Evolutionary conservation across 2,329 filamentous ascomycete species (phyloP).

Genomic region (Colletotrichum karsti): DNA sequence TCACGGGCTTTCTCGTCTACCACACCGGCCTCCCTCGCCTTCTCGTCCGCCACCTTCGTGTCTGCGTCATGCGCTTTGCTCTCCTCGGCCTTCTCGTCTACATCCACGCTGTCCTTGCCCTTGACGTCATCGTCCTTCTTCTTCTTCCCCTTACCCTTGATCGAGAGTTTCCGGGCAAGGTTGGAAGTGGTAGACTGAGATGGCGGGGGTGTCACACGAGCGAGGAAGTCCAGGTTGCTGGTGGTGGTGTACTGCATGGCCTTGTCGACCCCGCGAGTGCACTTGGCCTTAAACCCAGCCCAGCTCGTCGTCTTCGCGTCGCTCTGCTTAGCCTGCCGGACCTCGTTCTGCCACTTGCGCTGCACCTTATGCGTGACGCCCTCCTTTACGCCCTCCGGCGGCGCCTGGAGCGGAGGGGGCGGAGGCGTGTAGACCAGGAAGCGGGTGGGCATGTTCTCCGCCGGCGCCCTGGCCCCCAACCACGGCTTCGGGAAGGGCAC

Average conservation of each 20-base stretch:
- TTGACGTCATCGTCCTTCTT: neutral
- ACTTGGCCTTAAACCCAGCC: constrained; percentile 25
- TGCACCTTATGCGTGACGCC: constrained; percentile 24
- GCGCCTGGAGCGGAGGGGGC: constrained; percentile 21
- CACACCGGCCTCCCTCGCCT: neutral
- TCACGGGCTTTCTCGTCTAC: neutral
- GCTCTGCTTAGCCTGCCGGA: constrained; percentile 21
- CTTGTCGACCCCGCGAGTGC: constrained; percentile 17
- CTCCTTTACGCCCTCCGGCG: constrained; percentile 25
- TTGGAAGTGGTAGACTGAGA: neutral
- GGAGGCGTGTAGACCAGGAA: constrained; percentile 23
- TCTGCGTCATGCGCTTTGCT: neutral
- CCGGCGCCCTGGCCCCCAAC: constrained; percentile 2
- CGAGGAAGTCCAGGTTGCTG: constrained; percentile 21
- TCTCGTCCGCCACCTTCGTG: neutral
- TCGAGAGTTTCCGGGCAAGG: neutral
- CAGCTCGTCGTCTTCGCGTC: constrained; percentile 25
- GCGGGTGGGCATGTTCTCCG: constrained; percentile 11
- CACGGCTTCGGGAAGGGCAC: constrained; percentile 26
- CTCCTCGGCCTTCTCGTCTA: neutral
- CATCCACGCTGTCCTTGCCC: neutral
- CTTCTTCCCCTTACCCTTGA: constrained; percentile 20
- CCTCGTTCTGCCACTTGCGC: constrained; percentile 25
- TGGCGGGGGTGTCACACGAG: constrained; percentile 12
- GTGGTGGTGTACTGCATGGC: constrained; percentile 27